Evolutionary conservation across 2,329 filamentous ascomycete genomes (phyloP).

Genomic region (Stagonosporopsis tanaceti): DNA sequence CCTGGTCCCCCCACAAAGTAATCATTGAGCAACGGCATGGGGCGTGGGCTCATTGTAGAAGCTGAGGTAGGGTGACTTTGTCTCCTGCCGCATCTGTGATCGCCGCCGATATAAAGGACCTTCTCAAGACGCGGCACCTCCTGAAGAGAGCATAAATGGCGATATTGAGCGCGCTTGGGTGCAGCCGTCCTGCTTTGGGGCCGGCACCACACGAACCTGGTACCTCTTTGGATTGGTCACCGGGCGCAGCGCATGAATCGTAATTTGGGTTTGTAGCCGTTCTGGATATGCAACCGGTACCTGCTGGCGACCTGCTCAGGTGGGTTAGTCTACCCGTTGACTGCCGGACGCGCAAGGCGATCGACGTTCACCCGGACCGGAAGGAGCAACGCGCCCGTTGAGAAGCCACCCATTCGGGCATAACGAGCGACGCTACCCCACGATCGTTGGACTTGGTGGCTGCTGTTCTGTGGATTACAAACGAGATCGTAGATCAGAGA

Average conservation of each 20-base stretch:
- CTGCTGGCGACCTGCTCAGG: constrained; percentile 17
- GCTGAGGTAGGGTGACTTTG: background rate
- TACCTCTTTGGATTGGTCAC: background rate
- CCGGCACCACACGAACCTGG: constrained; percentile 6
- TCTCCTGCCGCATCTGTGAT: constrained; percentile 15
- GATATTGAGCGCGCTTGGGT: constrained; percentile 6
- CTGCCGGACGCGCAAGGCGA: constrained; percentile 14
- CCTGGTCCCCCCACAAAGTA: background rate
- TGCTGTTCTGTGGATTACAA: background rate
- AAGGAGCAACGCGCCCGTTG: constrained; percentile 11
- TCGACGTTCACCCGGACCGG: constrained; percentile 16
- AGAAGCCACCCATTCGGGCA: constrained; percentile 1
- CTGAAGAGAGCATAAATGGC: constrained; percentile 18
- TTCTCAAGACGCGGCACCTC: constrained; percentile 1
- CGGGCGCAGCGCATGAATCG: constrained; percentile 13
- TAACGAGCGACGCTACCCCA: constrained; percentile 14
- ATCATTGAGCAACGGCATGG: background rate
- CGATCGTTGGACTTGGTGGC: constrained; percentile 1
- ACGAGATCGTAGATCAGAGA: constrained; percentile 10
- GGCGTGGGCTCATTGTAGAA: background rate
- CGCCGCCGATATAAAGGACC: constrained; percentile 4
- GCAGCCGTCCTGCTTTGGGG: constrained; percentile 1
- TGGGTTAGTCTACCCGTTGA: constrained; percentile 14
- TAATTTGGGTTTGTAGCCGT: background rate
- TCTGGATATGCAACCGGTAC: constrained; percentile 1